A percentile compares a stretch with the other conserved stretches of the same genome.
Conservation (phyloP, 1,284 basidiomycete species). For the Peniophora sp. region DNA sequence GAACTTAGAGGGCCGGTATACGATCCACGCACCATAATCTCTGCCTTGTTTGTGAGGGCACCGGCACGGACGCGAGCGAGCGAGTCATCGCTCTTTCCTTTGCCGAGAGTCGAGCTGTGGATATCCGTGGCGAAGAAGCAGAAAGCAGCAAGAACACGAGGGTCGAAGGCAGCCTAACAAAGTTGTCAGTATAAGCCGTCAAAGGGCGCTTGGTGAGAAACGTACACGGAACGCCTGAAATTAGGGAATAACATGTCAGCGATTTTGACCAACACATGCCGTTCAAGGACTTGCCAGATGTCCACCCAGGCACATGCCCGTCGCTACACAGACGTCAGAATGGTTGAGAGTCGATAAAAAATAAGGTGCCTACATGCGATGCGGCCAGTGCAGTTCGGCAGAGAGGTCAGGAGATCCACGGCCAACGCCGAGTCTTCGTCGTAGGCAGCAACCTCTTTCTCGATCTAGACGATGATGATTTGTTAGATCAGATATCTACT, state of each 20-base stretch:
- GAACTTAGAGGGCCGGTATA: not conserved
- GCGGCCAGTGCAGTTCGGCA: conserved; percentile 81
- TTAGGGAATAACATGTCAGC: not conserved
- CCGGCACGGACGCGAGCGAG: conserved; percentile 66
- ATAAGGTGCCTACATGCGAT: conserved; percentile 56
- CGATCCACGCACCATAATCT: conserved; percentile 61
- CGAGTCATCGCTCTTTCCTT: conserved; percentile 75
- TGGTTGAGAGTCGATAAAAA: not conserved
- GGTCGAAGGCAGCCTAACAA: conserved; percentile 74
- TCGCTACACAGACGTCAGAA: conserved; percentile 37
- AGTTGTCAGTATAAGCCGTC: conserved; percentile 1
- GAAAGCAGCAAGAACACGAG: conserved; percentile 74
- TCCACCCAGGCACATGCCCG: conserved; percentile 82
- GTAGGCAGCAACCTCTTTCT: conserved; percentile 78
- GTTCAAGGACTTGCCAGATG: conserved; percentile 51
- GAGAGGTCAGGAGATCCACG: conserved; percentile 64
- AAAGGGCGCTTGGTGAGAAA: not conserved
- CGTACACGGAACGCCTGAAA: conserved; percentile 15
- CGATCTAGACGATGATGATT: too few relatives aligned
- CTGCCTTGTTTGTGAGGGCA: conserved; percentile 70
- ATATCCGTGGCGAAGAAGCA: conserved; percentile 94
- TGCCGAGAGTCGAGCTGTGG: conserved; percentile 77
- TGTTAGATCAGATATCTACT: too few relatives aligned
- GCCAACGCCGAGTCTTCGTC: conserved; percentile 80
- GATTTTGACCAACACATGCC: not conserved